Conservation (phyloP, 805 yeast genomes). For the Zygosaccharomyces rouxii region DNA sequence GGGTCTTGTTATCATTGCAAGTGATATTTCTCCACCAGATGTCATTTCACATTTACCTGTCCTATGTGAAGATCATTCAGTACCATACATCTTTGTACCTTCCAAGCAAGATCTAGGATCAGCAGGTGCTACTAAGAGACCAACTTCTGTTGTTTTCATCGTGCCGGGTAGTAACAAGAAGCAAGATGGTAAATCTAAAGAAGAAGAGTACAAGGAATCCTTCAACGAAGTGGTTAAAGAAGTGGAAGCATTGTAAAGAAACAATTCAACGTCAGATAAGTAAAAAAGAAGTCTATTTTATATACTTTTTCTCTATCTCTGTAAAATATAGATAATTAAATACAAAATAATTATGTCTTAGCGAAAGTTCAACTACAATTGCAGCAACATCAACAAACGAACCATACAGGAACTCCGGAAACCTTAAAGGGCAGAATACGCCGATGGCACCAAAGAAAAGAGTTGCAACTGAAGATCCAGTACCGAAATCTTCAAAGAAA, state of each 20-base stretch:
- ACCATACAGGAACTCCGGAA: neutral
- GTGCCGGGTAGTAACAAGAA: constrained; percentile 93
- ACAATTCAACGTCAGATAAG: neutral
- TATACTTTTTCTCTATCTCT: neutral
- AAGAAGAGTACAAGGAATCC: constrained; percentile 85
- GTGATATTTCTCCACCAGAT: constrained; percentile 96
- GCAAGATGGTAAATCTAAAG: constrained; percentile 61
- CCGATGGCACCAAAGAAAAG: constrained; percentile 19
- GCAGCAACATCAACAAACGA: neutral
- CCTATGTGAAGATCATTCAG: constrained; percentile 88
- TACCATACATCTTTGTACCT: constrained; percentile 91
- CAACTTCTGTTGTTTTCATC: constrained; percentile 95
- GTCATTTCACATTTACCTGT: constrained; percentile 97
- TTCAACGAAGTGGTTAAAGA: constrained; percentile 94
- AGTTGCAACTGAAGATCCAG: constrained; percentile 8
- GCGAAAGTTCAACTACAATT: neutral
- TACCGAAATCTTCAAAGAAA: constrained; percentile 2
- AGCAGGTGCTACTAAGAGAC: constrained; percentile 99
- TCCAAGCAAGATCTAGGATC: constrained; percentile 97
- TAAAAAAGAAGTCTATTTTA: neutral
- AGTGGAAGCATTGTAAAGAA: constrained; percentile 41
- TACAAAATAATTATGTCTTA: neutral
- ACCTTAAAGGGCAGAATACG: neutral
- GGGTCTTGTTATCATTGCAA: constrained; percentile 94
- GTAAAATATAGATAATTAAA: constrained; percentile 1